Base-by-base conservation (phyloP, 2,329 filamentous ascomycete species). In the Beauveria brongniartii region DNA sequence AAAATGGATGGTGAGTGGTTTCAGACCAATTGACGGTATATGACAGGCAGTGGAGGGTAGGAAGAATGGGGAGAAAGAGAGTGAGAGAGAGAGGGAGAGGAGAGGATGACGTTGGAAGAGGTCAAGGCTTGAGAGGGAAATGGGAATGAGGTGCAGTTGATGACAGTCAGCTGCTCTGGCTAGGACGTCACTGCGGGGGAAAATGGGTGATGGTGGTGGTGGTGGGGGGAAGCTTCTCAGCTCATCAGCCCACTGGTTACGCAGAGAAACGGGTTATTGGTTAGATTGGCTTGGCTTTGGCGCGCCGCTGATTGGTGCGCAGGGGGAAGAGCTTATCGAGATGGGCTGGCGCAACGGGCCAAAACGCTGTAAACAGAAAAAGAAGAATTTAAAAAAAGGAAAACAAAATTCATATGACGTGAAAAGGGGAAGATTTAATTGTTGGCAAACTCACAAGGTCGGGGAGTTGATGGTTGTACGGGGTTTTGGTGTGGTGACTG, bases 81-180 rank as follows among this genome's bases (percentile, higher is more conserved):
- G 26, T 12, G 37, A 8, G 18, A 10, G n/a, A 52, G 30, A 22
- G n/a, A 30, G 8, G 8, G 53, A 26, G 24, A n/a, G n/a, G 20
- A n/a, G 48, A 50, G 26, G 47, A 26, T 16, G 46, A 10, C 24
- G n/a, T 50, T 26, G 52, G 52, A 20, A 16, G 34, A 37, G 34
- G 34, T 37, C 34, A 37, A 37, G 34, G 34, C 14, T 16, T 37
- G 34, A 37, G 34, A 37, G 34, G 12, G 34, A 37, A 37, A 16
- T 37, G 41, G 28, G 54, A 47, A 56, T 56, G 41, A 56, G 54
- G 54, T 47, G 54, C 54, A 56, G 54, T 48, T 56, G 54, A 56
- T 37, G 43, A 40, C 20, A 37, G 54, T 56, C 54, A 56, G 54
- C 54, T 56, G 54, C 54, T 47, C 28, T 24, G 16, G 16, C 26